A percentile compares a stretch with the other conserved stretches of the same genome.
Conservation (phyloP, 208 protist genomes). For the Acanthamoeba triangularis region DNA sequence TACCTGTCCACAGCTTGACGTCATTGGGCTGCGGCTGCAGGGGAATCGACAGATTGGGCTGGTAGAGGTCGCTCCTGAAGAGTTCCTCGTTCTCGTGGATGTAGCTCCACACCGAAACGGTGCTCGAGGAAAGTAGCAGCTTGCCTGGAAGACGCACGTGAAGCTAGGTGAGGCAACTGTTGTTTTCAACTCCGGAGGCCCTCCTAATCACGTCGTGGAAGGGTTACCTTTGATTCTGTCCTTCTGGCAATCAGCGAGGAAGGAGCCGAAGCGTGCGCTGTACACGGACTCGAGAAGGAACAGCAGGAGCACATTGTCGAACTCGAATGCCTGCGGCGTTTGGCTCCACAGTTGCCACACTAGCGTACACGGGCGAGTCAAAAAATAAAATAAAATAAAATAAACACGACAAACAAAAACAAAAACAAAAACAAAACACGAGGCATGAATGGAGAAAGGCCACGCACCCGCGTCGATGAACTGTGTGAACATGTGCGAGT, state of each 20-base stretch:
- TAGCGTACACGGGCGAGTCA: background rate
- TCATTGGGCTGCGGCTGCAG: slow-evolving; percentile 3
- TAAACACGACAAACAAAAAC: too few relatives aligned
- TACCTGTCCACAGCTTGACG: slow-evolving; percentile 45
- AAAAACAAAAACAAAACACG: too few relatives aligned
- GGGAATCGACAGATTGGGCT: background rate
- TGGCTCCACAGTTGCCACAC: slow-evolving; percentile 73
- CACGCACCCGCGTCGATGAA: slow-evolving; percentile 59
- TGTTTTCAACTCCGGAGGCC: too few relatives aligned
- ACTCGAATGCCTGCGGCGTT: slow-evolving; percentile 38
- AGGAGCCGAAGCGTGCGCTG: slow-evolving; percentile 61
- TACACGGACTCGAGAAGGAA: slow-evolving; percentile 72
- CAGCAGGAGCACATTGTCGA: background rate
- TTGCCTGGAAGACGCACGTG: too few relatives aligned
- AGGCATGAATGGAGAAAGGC: background rate
- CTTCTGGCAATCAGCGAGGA: slow-evolving; percentile 20
- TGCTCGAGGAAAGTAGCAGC: background rate
- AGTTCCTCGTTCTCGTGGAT: background rate
- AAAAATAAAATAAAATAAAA: too few relatives aligned
- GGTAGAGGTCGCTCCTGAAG: background rate
- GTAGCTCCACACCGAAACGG: background rate
- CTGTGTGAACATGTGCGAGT: slow-evolving; percentile 64
- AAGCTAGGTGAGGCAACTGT: too few relatives aligned
- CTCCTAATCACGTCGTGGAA: too few relatives aligned
- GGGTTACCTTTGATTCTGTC: slow-evolving; percentile 13